Conservation (phyloP, 805 yeast genomes). For the Helenozyma rhizophorensis region DNA sequence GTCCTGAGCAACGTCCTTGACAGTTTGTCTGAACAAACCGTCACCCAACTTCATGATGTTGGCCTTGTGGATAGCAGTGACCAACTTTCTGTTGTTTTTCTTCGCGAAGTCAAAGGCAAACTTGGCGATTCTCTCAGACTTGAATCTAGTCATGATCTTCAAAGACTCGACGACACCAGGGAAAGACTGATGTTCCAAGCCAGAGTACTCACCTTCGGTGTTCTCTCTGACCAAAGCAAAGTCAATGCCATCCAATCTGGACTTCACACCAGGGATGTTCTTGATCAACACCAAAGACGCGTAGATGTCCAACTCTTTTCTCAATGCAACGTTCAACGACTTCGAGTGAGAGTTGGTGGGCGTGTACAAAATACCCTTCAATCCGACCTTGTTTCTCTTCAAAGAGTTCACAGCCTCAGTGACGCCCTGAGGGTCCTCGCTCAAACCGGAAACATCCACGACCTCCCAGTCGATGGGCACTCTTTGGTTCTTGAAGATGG, state of each 20-base stretch:
- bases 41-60: slow-evolving; percentile 98
- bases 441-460: slow-evolving; percentile 37
- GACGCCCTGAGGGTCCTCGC: slow-evolving; percentile 49
- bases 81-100: slow-evolving; percentile 86
- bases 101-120: slow-evolving; percentile 95
- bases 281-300: slow-evolving; percentile 94
- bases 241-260: slow-evolving; percentile 85
- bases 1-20: slow-evolving; percentile 77
- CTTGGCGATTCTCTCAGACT: slow-evolving; percentile 95
- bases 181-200: slow-evolving; percentile 94
- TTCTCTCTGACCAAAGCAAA: slow-evolving; percentile 95
- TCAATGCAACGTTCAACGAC: slow-evolving; percentile 90
- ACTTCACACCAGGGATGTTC: slow-evolving; percentile 89
- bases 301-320: slow-evolving; percentile 93
- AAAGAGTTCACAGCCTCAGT: slow-evolving; percentile 84
- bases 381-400: slow-evolving; percentile 94
- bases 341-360: slow-evolving; percentile 74
- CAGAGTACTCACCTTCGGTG: slow-evolving; percentile 98
- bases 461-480: slow-evolving; percentile 93
- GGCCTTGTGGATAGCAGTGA: slow-evolving; percentile 98
- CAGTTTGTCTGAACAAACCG: slow-evolving; percentile 94
- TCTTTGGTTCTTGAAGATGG: slow-evolving; percentile 79
- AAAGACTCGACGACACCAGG: slow-evolving; percentile 97
- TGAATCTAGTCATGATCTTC: slow-evolving; percentile 89
- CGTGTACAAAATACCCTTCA: slow-evolving; percentile 93